A percentile compares a stretch with the other conserved stretches of the same genome.
phyloP scores from a whole-genome alignment of 768 basidiomycete genomes.

The Termitomyces sp. region DNA sequence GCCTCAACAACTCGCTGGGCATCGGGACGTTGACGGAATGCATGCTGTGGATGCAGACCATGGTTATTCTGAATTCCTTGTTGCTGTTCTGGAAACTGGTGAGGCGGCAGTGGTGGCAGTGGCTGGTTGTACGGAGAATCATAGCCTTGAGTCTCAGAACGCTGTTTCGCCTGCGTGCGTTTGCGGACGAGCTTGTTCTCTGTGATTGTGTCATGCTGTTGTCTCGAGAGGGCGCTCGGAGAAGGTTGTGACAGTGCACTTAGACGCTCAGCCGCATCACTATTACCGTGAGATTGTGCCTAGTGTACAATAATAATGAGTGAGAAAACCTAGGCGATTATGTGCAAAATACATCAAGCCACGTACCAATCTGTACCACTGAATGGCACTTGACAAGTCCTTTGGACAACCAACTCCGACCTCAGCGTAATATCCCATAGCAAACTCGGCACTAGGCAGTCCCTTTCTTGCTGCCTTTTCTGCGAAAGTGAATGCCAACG shows the following conservation, averaged over 20 bases:
- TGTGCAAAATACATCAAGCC: neutral
- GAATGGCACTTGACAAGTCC: conserved; percentile 56
- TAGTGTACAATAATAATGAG: conserved; percentile 20
- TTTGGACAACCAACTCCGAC: conserved; percentile 79
- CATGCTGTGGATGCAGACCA: conserved; percentile 7
- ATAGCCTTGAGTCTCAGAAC: conserved; percentile 32
- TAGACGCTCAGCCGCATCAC: conserved; percentile 74
- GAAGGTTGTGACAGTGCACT: conserved; percentile 56
- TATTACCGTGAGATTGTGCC: conserved; percentile 75
- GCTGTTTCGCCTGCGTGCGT: conserved; percentile 65
- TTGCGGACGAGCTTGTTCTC: conserved; percentile 78
- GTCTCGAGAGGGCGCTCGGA: conserved; percentile 63
- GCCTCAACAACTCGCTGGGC: conserved; percentile 44
- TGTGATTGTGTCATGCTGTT: conserved; percentile 76
- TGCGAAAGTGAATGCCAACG: conserved; percentile 82
- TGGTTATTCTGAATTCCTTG: conserved; percentile 3
- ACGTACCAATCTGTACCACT: conserved; percentile 66
- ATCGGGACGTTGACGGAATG: conserved; percentile 21
- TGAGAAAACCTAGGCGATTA: neutral
- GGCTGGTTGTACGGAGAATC: neutral
- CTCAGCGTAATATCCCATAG: conserved; percentile 93
- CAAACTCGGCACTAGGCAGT: conserved; percentile 83
- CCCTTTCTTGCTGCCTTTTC: conserved; percentile 78
- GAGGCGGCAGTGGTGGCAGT: conserved; percentile 10
- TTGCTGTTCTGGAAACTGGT: conserved; percentile 7